Conservation (phyloP, 2,329 filamentous ascomycete species). For the Hyphodiscus sp. region DNA sequence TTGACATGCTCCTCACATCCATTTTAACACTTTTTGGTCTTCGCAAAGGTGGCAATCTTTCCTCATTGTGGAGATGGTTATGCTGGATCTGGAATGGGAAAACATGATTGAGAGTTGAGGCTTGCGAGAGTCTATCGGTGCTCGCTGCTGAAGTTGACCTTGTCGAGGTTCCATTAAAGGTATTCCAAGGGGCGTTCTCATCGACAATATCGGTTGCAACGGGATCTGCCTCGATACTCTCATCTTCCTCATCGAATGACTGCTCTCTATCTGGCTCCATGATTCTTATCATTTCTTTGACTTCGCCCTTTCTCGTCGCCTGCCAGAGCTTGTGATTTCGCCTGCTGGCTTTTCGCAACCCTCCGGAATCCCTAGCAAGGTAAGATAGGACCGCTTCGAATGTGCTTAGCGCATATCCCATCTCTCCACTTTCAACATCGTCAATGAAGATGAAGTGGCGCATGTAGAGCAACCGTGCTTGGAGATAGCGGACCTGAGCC, state of each 20-base stretch:
- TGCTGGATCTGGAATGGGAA: conserved; percentile 77
- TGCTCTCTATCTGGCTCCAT: conserved; percentile 58
- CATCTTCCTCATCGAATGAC: conserved; percentile 24
- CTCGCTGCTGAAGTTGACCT: conserved; percentile 18
- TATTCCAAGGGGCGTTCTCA: conserved; percentile 33
- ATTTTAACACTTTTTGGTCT: conserved; percentile 63
- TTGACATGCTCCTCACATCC: conserved; percentile 84
- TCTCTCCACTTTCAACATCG: conserved; percentile 92
- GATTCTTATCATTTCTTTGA: conserved; percentile 68
- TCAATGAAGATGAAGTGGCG: conserved; percentile 97
- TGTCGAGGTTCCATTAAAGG: conserved; percentile 19
- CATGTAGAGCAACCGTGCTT: conserved; percentile 89
- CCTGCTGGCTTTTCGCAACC: conserved; percentile 75
- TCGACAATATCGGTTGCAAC: conserved; percentile 40
- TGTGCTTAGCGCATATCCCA: conserved; percentile 92
- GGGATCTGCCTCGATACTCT: conserved; percentile 34
- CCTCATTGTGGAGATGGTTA: conserved; percentile 36
- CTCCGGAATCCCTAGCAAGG: conserved; percentile 73
- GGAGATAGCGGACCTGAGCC: conserved; percentile 78
- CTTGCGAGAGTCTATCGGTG: conserved; percentile 21
- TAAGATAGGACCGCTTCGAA: conserved; percentile 93
- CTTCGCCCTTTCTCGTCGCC: conserved; percentile 69
- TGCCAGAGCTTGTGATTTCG: conserved; percentile 86
- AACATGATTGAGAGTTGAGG: conserved; percentile 62
- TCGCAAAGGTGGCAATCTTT: conserved; percentile 22